These are phyloP conservation scores for Centaurea solstitialis DNA, from an alignment of 129 eudicot species.

Conservation along the genomic window DNA sequence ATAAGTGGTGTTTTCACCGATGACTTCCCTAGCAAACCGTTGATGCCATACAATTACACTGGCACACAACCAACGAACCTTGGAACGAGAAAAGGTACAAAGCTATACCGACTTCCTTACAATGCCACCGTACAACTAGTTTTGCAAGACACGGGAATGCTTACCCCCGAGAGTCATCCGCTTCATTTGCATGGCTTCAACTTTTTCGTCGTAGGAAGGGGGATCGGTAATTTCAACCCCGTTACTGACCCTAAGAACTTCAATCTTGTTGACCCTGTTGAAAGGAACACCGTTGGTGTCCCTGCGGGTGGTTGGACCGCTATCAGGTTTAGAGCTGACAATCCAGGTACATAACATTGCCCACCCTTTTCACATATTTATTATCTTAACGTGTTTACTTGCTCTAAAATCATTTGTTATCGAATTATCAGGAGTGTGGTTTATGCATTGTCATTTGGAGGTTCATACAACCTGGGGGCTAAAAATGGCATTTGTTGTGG, in stretches of 20 bases:
- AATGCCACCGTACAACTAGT: conserved; percentile 69
- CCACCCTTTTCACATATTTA: neutral
- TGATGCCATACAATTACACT: conserved; percentile 58
- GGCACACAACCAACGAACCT: conserved; percentile 47
- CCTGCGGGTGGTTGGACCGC: conserved; percentile 89
- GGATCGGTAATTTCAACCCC: conserved; percentile 67
- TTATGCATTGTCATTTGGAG: conserved; percentile 86
- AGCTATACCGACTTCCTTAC: conserved; percentile 57
- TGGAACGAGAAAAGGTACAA: conserved; percentile 60
- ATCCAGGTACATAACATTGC: conserved; percentile 59
- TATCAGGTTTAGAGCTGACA: conserved; percentile 81
- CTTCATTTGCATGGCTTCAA: conserved; percentile 82
- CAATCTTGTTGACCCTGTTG: conserved; percentile 80
- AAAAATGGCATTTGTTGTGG: conserved; percentile 90
- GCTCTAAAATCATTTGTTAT: neutral
- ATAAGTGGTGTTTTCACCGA: conserved; percentile 61
- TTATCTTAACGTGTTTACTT: neutral
- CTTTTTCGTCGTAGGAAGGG: conserved; percentile 73
- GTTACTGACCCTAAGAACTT: conserved; percentile 53
- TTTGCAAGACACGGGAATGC: conserved; percentile 69
- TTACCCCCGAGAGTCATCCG: conserved; percentile 78
- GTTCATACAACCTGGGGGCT: conserved; percentile 93
- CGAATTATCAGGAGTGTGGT: conserved; percentile 65
- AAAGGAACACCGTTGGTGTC: conserved; percentile 73
- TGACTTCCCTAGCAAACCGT: conserved; percentile 74